Evolutionary conservation across 2,329 filamentous ascomycete genomes (phyloP).

Genomic region (Neonectria punicea): DNA sequence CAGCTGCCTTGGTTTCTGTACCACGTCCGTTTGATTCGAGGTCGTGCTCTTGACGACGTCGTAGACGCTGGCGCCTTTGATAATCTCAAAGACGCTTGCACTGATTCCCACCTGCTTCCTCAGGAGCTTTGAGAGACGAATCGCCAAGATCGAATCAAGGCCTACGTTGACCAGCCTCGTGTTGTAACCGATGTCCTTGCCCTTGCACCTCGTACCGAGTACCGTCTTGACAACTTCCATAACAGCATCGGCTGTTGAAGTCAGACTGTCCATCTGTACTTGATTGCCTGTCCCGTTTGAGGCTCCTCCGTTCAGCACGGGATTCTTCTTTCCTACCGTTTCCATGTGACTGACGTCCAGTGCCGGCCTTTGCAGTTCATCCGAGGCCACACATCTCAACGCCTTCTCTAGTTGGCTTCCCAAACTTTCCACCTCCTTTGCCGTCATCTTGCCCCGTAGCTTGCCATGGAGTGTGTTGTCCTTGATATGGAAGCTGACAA

Average conservation of each 20-base stretch:
- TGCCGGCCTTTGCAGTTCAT: background rate
- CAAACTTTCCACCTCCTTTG: background rate
- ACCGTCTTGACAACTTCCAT: slow-evolving; percentile 23
- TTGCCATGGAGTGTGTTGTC: slow-evolving; percentile 29
- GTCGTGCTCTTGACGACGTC: background rate
- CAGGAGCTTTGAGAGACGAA: slow-evolving; percentile 33
- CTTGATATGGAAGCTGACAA: slow-evolving; percentile 37
- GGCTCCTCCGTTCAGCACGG: background rate
- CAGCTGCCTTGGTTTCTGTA: background rate
- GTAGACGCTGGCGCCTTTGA: background rate
- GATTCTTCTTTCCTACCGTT: background rate
- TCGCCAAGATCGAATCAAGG: slow-evolving; percentile 39
- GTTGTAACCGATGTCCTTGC: slow-evolving; percentile 26
- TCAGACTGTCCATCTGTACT: background rate
- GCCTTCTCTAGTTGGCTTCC: background rate
- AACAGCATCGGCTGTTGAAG: background rate
- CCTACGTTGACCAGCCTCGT: slow-evolving; percentile 37
- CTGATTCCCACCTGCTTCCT: slow-evolving; percentile 31
- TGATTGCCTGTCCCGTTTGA: background rate
- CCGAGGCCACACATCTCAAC: background rate
- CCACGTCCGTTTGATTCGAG: background rate
- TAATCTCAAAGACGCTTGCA: slow-evolving; percentile 29
- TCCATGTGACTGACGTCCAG: background rate
- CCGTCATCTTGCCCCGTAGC: slow-evolving; percentile 31
- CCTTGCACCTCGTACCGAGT: slow-evolving; percentile 17